Conservation (phyloP, 129 eudicot species). For the Pulicaria dysenterica region DNA sequence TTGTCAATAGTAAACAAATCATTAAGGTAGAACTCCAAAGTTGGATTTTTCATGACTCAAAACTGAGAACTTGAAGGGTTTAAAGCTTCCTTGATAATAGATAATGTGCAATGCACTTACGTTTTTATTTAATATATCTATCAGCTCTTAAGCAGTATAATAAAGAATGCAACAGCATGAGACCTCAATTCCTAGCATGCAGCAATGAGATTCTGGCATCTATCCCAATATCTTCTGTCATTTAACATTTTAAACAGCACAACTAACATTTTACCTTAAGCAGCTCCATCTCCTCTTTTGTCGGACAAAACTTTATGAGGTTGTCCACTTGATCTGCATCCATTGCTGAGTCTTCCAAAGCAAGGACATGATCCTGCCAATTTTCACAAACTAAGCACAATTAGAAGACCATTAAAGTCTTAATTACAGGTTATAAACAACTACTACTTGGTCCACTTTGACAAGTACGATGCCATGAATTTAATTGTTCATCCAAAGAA, state of each 20-base stretch:
- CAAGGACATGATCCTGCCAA: constrained; percentile 72
- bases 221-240: not conserved
- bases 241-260: constrained; percentile 14
- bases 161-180: not conserved
- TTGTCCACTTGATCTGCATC: constrained; percentile 96
- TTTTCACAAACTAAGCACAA: constrained; percentile 11
- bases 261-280: constrained; percentile 62
- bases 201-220: not conserved
- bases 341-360: constrained; percentile 78
- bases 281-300: constrained; percentile 90
- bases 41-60: not conserved
- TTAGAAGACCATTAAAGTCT: constrained; percentile 4
- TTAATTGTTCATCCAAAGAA: too few species aligned
- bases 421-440: not conserved
- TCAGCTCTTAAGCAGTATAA: not conserved
- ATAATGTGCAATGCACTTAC: constrained; percentile 2
- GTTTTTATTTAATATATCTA: not conserved
- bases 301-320: constrained; percentile 93
- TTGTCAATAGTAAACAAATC: not conserved
- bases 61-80: constrained; percentile 7
- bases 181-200: not conserved
- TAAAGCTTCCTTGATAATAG: not conserved
- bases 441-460: too few species aligned
- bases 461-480: too few species aligned
- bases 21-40: constrained; percentile 3